Percentiles rank a stretch among this genome's conserved stretches.
Evolutionary conservation across 2,329 filamentous ascomycete species (phyloP).

Genomic region (Polychaeton citri): DNA sequence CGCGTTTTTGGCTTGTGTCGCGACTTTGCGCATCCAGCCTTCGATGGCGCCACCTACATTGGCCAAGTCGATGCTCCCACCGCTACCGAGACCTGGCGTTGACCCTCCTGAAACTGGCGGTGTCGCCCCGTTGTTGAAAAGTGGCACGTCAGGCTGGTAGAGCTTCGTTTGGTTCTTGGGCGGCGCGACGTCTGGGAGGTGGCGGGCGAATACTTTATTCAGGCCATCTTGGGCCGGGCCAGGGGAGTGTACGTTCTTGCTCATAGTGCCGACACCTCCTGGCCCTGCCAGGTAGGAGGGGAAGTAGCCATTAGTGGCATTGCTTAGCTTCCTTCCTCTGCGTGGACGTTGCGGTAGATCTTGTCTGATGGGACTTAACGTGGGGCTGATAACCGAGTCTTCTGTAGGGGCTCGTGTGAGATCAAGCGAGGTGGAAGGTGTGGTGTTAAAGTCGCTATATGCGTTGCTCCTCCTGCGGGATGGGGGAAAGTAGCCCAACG

Average conservation of each 20-base stretch:
- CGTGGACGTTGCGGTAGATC: constrained; percentile 26
- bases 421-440: constrained; percentile 51
- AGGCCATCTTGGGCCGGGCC: constrained; percentile 75
- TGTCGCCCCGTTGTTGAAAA: constrained; percentile 22
- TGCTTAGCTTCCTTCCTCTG: constrained; percentile 24
- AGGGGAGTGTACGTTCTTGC: constrained; percentile 54
- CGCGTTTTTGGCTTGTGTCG: constrained; percentile 41
- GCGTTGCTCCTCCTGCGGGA: constrained; percentile 75
- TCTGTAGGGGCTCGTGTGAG: constrained; percentile 33
- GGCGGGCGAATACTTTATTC: constrained; percentile 71
- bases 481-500: constrained; percentile 84
- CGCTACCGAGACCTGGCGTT: constrained; percentile 15
- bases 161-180: constrained; percentile 42
- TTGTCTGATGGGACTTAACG: constrained; percentile 21
- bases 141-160: constrained; percentile 50
- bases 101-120: constrained; percentile 13
- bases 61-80: constrained; percentile 44
- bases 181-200: constrained; percentile 61
- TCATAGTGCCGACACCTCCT: constrained; percentile 77
- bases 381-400: constrained; percentile 16
- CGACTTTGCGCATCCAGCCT: constrained; percentile 77
- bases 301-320: constrained; percentile 26
- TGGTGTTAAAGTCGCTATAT: constrained; percentile 44
- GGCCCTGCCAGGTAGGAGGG: constrained; percentile 57
- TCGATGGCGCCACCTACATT: constrained; percentile 80